Evolutionary conservation across 768 basidiomycete genomes (phyloP).

Genomic region (Dioszegia hungarica): DNA sequence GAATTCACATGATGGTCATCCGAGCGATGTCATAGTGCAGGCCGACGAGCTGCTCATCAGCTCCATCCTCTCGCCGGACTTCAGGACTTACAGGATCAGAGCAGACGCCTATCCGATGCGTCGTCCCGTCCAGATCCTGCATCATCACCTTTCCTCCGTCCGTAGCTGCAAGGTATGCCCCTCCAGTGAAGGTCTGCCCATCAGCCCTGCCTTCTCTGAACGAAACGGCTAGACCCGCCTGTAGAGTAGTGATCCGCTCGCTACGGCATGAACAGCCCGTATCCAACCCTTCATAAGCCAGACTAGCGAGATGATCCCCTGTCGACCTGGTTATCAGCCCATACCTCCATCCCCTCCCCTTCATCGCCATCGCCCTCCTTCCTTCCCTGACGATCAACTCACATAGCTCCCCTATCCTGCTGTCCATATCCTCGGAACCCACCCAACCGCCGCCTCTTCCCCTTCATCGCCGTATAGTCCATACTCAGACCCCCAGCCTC

Average conservation of each 20-base stretch:
- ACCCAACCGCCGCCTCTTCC: not conserved
- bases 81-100: constrained; percentile 11
- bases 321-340: too few relatives aligned
- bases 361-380: not conserved
- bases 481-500: too few relatives aligned
- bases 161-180: constrained; percentile 26
- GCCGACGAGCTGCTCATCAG: constrained; percentile 25
- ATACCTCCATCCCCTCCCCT: not conserved
- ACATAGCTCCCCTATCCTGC: constrained; percentile 3
- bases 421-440: not conserved
- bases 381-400: not conserved
- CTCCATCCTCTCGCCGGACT: not conserved
- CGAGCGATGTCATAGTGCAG: constrained; percentile 28
- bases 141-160: constrained; percentile 33
- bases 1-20: constrained; percentile 31
- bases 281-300: not conserved
- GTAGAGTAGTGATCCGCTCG: constrained; percentile 22
- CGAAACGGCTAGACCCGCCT: constrained; percentile 5
- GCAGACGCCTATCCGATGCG: constrained; percentile 15
- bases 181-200: constrained; percentile 4
- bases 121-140: constrained; percentile 13
- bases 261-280: constrained; percentile 13
- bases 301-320: not conserved
- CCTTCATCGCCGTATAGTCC: not conserved
- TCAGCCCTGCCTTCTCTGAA: not conserved